phyloP scores from a whole-genome alignment of 805 yeast species.

The Candida ortonii region DNA sequence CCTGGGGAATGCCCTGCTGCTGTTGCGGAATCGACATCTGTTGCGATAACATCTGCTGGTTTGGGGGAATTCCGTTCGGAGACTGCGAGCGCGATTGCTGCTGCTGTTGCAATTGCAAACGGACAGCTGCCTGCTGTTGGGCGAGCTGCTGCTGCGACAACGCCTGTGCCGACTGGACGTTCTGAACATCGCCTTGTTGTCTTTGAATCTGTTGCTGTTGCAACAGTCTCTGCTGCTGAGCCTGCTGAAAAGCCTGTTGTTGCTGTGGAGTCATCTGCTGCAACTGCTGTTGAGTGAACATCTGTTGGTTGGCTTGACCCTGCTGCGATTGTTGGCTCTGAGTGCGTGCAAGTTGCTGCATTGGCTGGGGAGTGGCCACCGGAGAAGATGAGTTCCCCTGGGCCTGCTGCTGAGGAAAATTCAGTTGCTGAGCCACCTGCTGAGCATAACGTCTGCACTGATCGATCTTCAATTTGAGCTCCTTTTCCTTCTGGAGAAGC shows the following conservation, averaged over 20 bases:
- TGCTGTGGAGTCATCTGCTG: conserved; percentile 22
- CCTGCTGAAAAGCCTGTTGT: conserved; percentile 19
- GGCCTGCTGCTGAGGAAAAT: conserved; percentile 21
- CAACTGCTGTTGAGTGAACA: conserved; percentile 10
- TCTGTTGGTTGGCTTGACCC: conserved; percentile 4
- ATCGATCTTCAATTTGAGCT: conserved; percentile 44
- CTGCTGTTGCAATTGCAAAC: conserved; percentile 16
- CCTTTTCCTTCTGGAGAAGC: conserved; percentile 48
- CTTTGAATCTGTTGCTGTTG: conserved; percentile 24
- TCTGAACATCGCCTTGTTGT: conserved; percentile 12
- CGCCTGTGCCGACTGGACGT: conserved; percentile 9
- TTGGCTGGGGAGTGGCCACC: conserved; percentile 5
- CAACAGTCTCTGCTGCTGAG: conserved; percentile 25
- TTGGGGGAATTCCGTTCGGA: conserved; percentile 10
- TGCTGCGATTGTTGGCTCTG: conserved; percentile 15
- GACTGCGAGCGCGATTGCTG: conserved; percentile 15
- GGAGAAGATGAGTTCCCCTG: conserved; percentile 5
- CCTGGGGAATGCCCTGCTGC: conserved; percentile 7
- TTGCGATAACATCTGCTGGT: conserved; percentile 11
- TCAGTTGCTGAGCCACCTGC: conserved; percentile 45
- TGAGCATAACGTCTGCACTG: conserved; percentile 42
- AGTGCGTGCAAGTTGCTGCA: conserved; percentile 6
- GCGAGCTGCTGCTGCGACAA: conserved; percentile 13
- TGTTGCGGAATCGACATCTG: conserved; percentile 15
- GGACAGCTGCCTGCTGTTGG: conserved; percentile 10